These are phyloP conservation scores for Saprolegnia parasitica DNA, from an alignment of 352 stramenopile species.

Conservation along the genomic window DNA sequence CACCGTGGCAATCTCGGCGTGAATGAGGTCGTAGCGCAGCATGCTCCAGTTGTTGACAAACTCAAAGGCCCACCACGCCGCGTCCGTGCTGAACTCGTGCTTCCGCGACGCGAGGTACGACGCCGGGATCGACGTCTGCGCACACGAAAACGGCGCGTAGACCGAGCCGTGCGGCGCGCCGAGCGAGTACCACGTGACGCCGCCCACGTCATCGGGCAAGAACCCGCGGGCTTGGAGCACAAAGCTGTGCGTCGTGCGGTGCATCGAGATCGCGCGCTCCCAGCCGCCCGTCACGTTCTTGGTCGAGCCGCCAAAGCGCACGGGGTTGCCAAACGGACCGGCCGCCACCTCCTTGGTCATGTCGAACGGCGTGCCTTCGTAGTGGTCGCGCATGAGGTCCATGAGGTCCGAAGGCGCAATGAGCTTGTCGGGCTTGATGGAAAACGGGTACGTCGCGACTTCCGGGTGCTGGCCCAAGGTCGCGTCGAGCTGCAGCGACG, in stretches of 20 bases:
- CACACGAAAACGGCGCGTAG: constrained; percentile 70
- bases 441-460: constrained; percentile 86
- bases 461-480: constrained; percentile 36
- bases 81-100: constrained; percentile 55
- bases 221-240: constrained; percentile 46
- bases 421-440: constrained; percentile 60
- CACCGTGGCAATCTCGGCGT: constrained; percentile 40
- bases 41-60: constrained; percentile 85
- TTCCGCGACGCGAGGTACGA: constrained; percentile 60
- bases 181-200: constrained; percentile 62
- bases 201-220: constrained; percentile 45
- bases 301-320: constrained; percentile 65
- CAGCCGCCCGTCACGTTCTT: constrained; percentile 60
- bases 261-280: constrained; percentile 89
- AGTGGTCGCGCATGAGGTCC: constrained; percentile 84
- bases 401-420: constrained; percentile 72
- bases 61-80: constrained; percentile 80
- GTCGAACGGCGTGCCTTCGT: constrained; percentile 86
- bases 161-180: constrained; percentile 56
- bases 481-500: constrained; percentile 71
- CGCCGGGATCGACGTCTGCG: constrained; percentile 39
- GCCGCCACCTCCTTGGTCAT: constrained; percentile 78
- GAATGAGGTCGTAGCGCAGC: constrained; percentile 67
- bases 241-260: constrained; percentile 83
- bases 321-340: constrained; percentile 86